Percentiles rank a stretch among this genome's conserved stretches.
Conservation (phyloP, 805 yeast genomes). For the Saturnispora silvae region DNA sequence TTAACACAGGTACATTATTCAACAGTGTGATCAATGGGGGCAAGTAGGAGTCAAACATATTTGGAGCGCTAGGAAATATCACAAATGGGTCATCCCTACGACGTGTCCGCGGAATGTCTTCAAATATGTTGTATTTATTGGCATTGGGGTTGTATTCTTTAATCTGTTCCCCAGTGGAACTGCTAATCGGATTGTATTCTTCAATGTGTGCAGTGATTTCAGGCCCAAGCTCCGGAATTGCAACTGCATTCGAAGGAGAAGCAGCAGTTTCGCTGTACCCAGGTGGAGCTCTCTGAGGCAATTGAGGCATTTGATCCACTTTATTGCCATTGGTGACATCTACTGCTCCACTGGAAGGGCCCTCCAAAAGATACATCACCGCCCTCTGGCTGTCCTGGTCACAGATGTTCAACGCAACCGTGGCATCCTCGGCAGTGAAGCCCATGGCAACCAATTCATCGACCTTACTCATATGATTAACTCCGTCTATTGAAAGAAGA, state of each 20-base stretch:
- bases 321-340: too few relatives aligned
- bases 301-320: too few relatives aligned
- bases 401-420: conserved; percentile 24
- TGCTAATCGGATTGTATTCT: background rate
- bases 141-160: conserved; percentile 8
- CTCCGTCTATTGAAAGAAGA: too few relatives aligned
- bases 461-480: too few relatives aligned
- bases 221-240: background rate
- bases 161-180: background rate
- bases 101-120: conserved; percentile 23
- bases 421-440: conserved; percentile 17
- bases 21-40: conserved; percentile 33
- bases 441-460: conserved; percentile 21
- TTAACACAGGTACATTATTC: conserved; percentile 28
- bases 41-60: conserved; percentile 29
- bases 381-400: conserved; percentile 28
- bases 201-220: background rate
- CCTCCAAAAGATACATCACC: conserved; percentile 18
- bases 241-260: background rate
- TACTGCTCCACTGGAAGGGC: too few relatives aligned
- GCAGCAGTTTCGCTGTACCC: background rate
- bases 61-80: conserved; percentile 26
- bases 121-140: conserved; percentile 19
- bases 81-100: conserved; percentile 23
- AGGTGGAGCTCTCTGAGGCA: too few relatives aligned